Percentiles rank a stretch among this genome's conserved stretches.
Conservation (phyloP, 805 yeast species). For the Suhomyces sp. region DNA sequence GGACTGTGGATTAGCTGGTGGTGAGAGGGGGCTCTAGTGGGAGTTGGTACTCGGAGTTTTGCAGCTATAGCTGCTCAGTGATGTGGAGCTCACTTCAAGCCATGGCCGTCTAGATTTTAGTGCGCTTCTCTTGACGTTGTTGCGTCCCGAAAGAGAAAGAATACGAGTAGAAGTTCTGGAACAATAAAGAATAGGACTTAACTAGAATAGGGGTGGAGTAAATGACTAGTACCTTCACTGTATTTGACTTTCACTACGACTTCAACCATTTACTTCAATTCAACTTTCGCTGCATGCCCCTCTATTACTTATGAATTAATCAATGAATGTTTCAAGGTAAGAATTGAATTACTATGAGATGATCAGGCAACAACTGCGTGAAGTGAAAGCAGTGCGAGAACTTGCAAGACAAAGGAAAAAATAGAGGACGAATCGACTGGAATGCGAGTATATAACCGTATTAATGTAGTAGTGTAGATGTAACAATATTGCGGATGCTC, state of each 20-base stretch:
- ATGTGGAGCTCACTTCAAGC: background rate
- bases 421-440: background rate
- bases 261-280: background rate
- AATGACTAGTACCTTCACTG: background rate
- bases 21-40: background rate
- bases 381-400: background rate
- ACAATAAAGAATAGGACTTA: background rate
- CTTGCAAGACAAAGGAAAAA: background rate
- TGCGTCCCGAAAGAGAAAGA: background rate
- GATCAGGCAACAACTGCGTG: background rate
- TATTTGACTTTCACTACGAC: too few relatives aligned
- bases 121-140: background rate
- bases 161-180: background rate
- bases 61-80: background rate
- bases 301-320: too few relatives aligned
- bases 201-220: too few relatives aligned
- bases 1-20: background rate
- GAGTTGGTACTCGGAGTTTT: background rate
- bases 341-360: background rate
- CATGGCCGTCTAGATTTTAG: background rate
- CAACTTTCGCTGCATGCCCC: background rate
- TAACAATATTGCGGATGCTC: background rate
- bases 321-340: background rate
- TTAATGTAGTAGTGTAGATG: background rate
- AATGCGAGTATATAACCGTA: background rate